phyloP scores from a whole-genome alignment of 192 early-diverging fungal species.

The Oehlia diaphana region DNA sequence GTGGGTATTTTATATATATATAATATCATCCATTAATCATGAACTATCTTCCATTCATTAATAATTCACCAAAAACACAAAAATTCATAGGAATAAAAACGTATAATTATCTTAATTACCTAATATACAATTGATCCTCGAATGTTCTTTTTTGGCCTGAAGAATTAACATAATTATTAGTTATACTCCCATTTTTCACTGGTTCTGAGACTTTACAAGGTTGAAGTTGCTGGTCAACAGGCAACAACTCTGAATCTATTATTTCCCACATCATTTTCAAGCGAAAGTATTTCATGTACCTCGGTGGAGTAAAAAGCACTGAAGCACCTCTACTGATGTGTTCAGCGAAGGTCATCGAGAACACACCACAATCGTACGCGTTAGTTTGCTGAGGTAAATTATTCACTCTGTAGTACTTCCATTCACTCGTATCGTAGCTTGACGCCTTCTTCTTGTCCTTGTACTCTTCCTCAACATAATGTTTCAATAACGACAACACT shows the following conservation, averaged over 20 bases:
- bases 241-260: slow-evolving; percentile 29
- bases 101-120: too few species aligned
- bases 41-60: too few species aligned
- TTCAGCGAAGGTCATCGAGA: slow-evolving; percentile 88
- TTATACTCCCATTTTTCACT: neutral
- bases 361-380: slow-evolving; percentile 94
- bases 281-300: slow-evolving; percentile 70
- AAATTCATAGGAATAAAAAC: too few species aligned
- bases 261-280: slow-evolving; percentile 80
- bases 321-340: slow-evolving; percentile 55
- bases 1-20: too few species aligned
- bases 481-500: slow-evolving; percentile 37
- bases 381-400: slow-evolving; percentile 84
- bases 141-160: neutral
- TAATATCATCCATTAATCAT: too few species aligned
- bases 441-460: slow-evolving; percentile 67
- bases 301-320: slow-evolving; percentile 71
- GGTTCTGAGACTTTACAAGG: neutral
- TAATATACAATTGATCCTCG: neutral
- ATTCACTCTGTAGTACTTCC: slow-evolving; percentile 62
- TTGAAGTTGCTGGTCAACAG: neutral
- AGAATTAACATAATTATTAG: neutral
- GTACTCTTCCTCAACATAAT: slow-evolving; percentile 72
- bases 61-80: too few species aligned
- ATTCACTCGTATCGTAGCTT: slow-evolving; percentile 60